Base-by-base conservation (phyloP, 306 rosid genomes). In the Pyrus communis region DNA sequence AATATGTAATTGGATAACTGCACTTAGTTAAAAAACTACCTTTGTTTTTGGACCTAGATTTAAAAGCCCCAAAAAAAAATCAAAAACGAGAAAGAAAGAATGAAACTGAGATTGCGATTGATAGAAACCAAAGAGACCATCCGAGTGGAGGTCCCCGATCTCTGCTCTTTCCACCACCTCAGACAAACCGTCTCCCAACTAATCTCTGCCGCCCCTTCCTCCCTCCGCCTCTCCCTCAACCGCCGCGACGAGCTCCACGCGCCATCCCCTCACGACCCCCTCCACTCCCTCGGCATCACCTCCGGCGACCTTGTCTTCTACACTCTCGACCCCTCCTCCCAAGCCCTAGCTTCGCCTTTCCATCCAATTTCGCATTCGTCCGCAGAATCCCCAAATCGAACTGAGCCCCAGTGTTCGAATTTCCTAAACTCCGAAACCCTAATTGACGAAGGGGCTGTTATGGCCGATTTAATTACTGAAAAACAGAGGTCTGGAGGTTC, bases 241-340 rank as follows among this genome's bases (percentile, higher is more conserved):
- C 69, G 89, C 68, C 85, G 79, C 60, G 91, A 92, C 81, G 96
- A 91, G 82, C 90, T 94, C 69, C 69, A 11, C 45, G 69, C 84
- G 15, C 62, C 96, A 21, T 81, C 90, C 30, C 85, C 81, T 0
- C 17, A 74, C 45, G 87, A 79, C 2, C 69, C 89, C 14, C 85
- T 94, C 43, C 80, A 59, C 17, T 84, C 92, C 58, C 74, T 92
- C 15, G 96, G 96, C 62, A 67, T 94, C 67, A 60, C 89, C 58
- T 51, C 78, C 42, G 97, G 98, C 22, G 98, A 90, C 76, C 96
- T 94, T 64, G 42, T 94, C 61, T 90, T 88, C 87, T 92, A 87
- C 87, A 76, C 93, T 19, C 23, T 86, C 63, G 74, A 87, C 71
- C 82, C 96, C 10, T 59, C 70, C 43, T 46, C 75, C 55, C 76